Evolutionary conservation across 2,329 filamentous ascomycete genomes (phyloP), one percentile per base, ranked within the genome.

Genomic region (Aschersonia sp.): DNA sequence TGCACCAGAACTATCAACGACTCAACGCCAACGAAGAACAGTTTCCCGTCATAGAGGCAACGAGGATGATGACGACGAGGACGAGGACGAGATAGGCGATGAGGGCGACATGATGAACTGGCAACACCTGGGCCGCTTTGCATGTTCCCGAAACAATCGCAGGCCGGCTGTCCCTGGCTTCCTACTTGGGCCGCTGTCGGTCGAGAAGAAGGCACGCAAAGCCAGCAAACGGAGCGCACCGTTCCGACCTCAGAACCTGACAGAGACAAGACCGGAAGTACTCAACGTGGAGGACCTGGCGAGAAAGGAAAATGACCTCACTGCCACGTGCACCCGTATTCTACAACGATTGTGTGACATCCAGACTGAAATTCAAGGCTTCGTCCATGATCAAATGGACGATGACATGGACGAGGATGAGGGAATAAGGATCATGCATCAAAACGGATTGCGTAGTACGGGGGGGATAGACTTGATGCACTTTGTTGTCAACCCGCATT

Each of bases 401-500:
- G 68, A 75, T 7, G 68, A 73, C 7, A 68, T 67, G 53, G 65
- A 68, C 1, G 70, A 74, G 0, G 63, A 68, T 0, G 67, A 75
- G 50, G 64, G 61, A 44, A 61, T 63, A 5, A 68, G 63, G 7
- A 66, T 86, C 5, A 82, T 89, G 72, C 74, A 78, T 40, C 71
- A 77, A 48, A 67, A 84, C 56, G 77, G 81, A 2, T 68, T 95
- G 10, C 75, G 80, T 9, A 71, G 74, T 20, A 80, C 80, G 2
- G 82, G 81, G 1, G 85, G 86, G 12, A 77, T 95, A 3, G 80
- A 85, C 45, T 66, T 96, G 9, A 84, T 96, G 62, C 80, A 84
- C 47, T 97, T 96, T 55, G 86, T 89, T 41, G 77, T 97, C 53
- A 95, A 98, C 56, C 92, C 92, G 0, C 70, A 70, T 40, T 94